Conservation (phyloP, 2,329 filamentous ascomycete genomes). For the Tolypocladium inflatum region DNA sequence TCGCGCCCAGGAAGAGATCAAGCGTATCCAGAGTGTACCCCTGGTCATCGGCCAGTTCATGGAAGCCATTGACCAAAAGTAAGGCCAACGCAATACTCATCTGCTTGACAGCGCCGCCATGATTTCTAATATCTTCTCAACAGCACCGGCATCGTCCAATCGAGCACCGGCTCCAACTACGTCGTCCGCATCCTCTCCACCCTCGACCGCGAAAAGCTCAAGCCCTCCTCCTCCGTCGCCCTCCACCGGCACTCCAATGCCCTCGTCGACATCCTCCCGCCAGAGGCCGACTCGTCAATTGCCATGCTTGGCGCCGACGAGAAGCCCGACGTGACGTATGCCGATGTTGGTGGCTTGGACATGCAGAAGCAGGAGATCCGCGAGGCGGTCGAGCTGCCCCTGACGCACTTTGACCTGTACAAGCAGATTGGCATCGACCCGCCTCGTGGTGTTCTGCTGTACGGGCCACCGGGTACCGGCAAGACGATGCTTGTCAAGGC, state of each 20-base stretch:
- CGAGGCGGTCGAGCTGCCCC: constrained; percentile 90
- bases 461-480: constrained; percentile 89
- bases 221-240: constrained; percentile 94
- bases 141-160: constrained; percentile 97
- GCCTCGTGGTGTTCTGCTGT: constrained; percentile 89
- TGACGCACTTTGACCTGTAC: constrained; percentile 98
- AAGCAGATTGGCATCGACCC: constrained; percentile 99
- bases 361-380: constrained; percentile 99
- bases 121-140: neutral
- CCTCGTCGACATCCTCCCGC: constrained; percentile 96
- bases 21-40: constrained; percentile 96
- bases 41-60: constrained; percentile 99
- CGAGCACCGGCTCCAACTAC: constrained; percentile 96
- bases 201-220: constrained; percentile 94
- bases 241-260: constrained; percentile 98
- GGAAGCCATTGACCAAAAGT: constrained; percentile 99
- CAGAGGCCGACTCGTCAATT: constrained; percentile 96
- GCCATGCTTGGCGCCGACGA: constrained; percentile 95
- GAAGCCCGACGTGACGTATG: constrained; percentile 97
- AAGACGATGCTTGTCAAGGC: constrained; percentile 99
- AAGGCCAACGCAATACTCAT: constrained; percentile 20
- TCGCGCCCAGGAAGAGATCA: constrained; percentile 97
- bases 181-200: constrained; percentile 97
- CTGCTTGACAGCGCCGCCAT: constrained; percentile 2
- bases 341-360: constrained; percentile 92